Evolutionary conservation across 768 basidiomycete genomes (phyloP).

Genomic region (Lactarius vividus): DNA sequence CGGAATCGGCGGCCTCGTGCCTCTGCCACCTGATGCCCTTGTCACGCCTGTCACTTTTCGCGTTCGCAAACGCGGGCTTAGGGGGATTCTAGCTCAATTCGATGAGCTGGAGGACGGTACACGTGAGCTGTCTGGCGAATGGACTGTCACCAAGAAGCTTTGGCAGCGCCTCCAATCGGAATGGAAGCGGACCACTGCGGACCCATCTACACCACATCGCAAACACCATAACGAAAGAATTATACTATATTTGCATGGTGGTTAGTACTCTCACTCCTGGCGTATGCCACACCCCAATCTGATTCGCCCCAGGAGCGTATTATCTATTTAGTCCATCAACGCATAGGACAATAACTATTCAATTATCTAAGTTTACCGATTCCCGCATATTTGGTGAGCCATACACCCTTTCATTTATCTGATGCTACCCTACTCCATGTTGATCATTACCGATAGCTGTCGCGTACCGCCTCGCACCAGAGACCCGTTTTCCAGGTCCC

Average conservation of each 20-base stretch:
- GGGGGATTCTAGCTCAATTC: constrained; percentile 73
- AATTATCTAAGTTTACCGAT: constrained; percentile 83
- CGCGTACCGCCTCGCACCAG: constrained; percentile 94
- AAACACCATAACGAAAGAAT: constrained; percentile 67
- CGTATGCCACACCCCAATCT: neutral
- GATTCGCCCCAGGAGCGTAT: constrained; percentile 66
- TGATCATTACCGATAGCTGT: constrained; percentile 51
- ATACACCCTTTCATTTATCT: neutral
- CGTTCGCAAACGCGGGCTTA: constrained; percentile 67
- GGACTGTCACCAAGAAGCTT: constrained; percentile 91
- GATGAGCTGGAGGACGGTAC: constrained; percentile 74
- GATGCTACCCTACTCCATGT: neutral
- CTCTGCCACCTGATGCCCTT: constrained; percentile 87
- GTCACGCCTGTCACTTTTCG: constrained; percentile 93
- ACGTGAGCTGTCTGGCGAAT: constrained; percentile 89
- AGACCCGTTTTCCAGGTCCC: constrained; percentile 91
- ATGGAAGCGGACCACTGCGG: constrained; percentile 45
- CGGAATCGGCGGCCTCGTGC: constrained; percentile 75
- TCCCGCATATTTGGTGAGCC: constrained; percentile 79
- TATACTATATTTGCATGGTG: constrained; percentile 92
- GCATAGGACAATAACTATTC: constrained; percentile 87
- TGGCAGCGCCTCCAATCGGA: constrained; percentile 87
- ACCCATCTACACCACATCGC: constrained; percentile 20
- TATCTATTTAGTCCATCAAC: constrained; percentile 89
- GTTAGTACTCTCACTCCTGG: constrained; percentile 41